Evolutionary conservation across 2,329 filamentous ascomycete genomes (phyloP).

Genomic region (Fusarium phyllophilum): DNA sequence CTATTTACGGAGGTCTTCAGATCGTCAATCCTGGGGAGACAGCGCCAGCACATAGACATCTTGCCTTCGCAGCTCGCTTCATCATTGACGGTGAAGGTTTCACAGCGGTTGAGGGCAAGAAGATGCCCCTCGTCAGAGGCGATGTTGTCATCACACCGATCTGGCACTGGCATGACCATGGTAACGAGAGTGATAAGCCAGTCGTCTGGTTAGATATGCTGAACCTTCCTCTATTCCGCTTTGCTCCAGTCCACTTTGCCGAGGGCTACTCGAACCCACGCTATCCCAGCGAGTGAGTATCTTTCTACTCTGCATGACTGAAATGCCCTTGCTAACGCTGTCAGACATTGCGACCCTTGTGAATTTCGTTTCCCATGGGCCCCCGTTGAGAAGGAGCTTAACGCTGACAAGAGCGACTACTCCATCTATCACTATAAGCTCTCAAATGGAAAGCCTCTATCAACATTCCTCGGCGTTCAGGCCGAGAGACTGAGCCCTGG

Average conservation of each 20-base stretch:
- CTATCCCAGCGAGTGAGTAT: slow-evolving; percentile 58
- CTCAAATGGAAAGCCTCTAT: slow-evolving; percentile 47
- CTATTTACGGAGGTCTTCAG: slow-evolving; percentile 66
- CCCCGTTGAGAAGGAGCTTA: slow-evolving; percentile 53
- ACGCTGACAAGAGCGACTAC: slow-evolving; percentile 44
- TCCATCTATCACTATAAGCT: slow-evolving; percentile 52
- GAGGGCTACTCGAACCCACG: slow-evolving; percentile 59
- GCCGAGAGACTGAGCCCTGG: slow-evolving; percentile 59
- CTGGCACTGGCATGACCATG: slow-evolving; percentile 71
- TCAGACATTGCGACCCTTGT: slow-evolving; percentile 48
- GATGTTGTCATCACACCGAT: slow-evolving; percentile 67
- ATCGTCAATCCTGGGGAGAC: slow-evolving; percentile 66
- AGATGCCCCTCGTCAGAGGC: slow-evolving; percentile 61
- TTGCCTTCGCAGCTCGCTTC: slow-evolving; percentile 66
- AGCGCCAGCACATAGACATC: slow-evolving; percentile 65
- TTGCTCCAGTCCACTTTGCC: slow-evolving; percentile 64
- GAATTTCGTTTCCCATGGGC: slow-evolving; percentile 58
- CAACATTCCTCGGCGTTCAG: slow-evolving; percentile 58
- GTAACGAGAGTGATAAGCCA: slow-evolving; percentile 63
- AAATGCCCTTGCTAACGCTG: not conserved
- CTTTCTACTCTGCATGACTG: rapidly evolving
- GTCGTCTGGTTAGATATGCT: slow-evolving; percentile 69
- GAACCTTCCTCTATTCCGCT: slow-evolving; percentile 62
- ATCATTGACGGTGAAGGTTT: slow-evolving; percentile 68
- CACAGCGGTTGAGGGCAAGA: slow-evolving; percentile 65